Base-by-base conservation (phyloP, 2,329 filamentous ascomycete species). In the Orbilia quercus region DNA sequence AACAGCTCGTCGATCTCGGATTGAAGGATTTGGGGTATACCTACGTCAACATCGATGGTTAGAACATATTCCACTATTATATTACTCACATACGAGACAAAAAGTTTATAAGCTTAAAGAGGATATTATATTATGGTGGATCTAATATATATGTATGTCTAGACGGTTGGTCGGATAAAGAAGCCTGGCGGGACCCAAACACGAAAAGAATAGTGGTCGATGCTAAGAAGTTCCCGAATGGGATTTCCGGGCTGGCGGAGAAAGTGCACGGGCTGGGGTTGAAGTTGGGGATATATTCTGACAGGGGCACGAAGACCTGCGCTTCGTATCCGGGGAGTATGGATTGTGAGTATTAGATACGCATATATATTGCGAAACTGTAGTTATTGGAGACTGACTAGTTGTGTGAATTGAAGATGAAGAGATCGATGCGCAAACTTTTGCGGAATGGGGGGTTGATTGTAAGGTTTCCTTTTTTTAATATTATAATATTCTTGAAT, bases 281-380 rank as follows among this genome's bases (percentile, higher is more conserved):
- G 47, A 89, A 89, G 77, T 80, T 88, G 7, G 88, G 88, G 0
- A 88, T 90, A 66, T 90, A 90, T 77, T 84, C 84, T 75, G 84
- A 84, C 77, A 85, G 84, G 0, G 85, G 85, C 44, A 81, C 79
- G 48, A 77, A 77, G 67, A 87, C 85, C 1, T 88, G 86, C 76
- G 86, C 82, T 0, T 83, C 83, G 2, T 88, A 87, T 76, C 84
- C 85, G 11, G 87, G 83, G 0, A 85, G 83, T 58, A 77, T 87
- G 7, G 86, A 84, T 0, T 83, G 84, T 75, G 87, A 90, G 75
- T 59, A 23, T 38, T 23, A n/a, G n/a, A n/a, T n/a, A n/a, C n/a
- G n/a, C n/a, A n/a, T n/a, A n/a, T n/a, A n/a, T n/a, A n/a, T n/a
- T n/a, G n/a, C n/a, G n/a, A n/a, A n/a, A n/a, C n/a, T 31, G 28